Percentiles rank a stretch among this genome's conserved stretches.
Evolutionary conservation across 768 basidiomycete species (phyloP).

Genomic region (Suillus paluster): DNA sequence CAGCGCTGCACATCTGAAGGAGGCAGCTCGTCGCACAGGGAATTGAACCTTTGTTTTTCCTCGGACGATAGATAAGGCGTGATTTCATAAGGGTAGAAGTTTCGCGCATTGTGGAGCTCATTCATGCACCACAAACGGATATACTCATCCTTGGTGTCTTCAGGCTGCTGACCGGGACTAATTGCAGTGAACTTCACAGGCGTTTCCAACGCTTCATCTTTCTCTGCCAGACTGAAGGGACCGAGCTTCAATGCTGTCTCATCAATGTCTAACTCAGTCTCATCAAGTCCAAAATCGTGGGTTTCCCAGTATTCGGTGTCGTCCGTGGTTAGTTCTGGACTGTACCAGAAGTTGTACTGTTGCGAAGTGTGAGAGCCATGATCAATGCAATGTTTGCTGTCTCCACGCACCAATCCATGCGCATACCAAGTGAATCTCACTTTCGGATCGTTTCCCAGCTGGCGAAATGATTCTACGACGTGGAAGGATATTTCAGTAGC

Average conservation of each 20-base stretch:
- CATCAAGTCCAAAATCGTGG: background rate
- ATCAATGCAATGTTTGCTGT: background rate
- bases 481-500: too few species aligned
- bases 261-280: background rate
- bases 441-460: background rate
- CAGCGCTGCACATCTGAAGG: background rate
- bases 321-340: background rate
- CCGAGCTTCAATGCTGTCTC: background rate
- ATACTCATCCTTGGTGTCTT: background rate
- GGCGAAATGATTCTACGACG: background rate
- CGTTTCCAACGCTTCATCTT: too few species aligned
- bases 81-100: background rate
- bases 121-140: background rate
- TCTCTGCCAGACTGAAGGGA: background rate
- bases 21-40: background rate
- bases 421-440: background rate
- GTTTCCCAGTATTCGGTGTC: background rate
- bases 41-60: background rate
- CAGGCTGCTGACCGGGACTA: background rate
- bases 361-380: background rate
- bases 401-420: constrained; percentile 1
- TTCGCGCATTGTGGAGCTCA: background rate
- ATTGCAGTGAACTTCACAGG: background rate
- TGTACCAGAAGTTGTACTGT: constrained; percentile 3
- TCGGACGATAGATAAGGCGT: background rate